Evolutionary conservation across 768 basidiomycete genomes (phyloP).

Genomic region (Boletus rubescentipes): DNA sequence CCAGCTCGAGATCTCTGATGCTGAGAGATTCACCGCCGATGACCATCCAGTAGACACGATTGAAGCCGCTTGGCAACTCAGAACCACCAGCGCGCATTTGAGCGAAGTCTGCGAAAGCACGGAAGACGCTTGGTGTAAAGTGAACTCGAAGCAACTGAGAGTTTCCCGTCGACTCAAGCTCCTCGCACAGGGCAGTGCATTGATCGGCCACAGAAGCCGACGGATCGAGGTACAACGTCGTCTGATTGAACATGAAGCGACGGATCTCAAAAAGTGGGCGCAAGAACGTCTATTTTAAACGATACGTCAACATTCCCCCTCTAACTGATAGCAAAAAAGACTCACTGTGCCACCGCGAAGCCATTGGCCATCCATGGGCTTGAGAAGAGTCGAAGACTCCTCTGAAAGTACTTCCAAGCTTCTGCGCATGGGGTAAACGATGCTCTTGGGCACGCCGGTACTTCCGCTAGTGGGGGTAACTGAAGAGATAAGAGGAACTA

Average conservation of each 20-base stretch:
- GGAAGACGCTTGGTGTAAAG: slow-evolving; percentile 32
- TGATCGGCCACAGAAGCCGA: slow-evolving; percentile 29
- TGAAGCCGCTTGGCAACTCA: slow-evolving; percentile 20
- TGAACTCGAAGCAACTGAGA: slow-evolving; percentile 28
- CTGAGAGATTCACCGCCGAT: slow-evolving; percentile 32
- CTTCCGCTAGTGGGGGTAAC: slow-evolving; percentile 31
- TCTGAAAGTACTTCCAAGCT: slow-evolving; percentile 25
- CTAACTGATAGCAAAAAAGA: not conserved
- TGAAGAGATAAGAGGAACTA: slow-evolving; percentile 27
- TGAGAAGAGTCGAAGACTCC: slow-evolving; percentile 29
- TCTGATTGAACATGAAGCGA: slow-evolving; percentile 34
- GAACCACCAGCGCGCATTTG: slow-evolving; percentile 21
- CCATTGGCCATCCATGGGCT: slow-evolving; percentile 32
- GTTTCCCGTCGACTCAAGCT: slow-evolving; percentile 23
- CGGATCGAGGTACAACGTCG: slow-evolving; percentile 30
- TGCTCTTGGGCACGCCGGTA: slow-evolving; percentile 33
- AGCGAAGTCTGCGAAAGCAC: slow-evolving; percentile 29
- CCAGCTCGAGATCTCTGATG: slow-evolving; percentile 26
- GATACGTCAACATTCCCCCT: not conserved
- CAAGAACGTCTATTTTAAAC: slow-evolving; percentile 24
- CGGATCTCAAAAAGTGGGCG: slow-evolving; percentile 32
- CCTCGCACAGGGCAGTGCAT: slow-evolving; percentile 23
- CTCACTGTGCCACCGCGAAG: slow-evolving; percentile 33
- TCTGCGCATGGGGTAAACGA: slow-evolving; percentile 31
- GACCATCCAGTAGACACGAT: slow-evolving; percentile 33